Conservation (phyloP, 2,329 filamentous ascomycete species). For the Cladosporium colombiae region DNA sequence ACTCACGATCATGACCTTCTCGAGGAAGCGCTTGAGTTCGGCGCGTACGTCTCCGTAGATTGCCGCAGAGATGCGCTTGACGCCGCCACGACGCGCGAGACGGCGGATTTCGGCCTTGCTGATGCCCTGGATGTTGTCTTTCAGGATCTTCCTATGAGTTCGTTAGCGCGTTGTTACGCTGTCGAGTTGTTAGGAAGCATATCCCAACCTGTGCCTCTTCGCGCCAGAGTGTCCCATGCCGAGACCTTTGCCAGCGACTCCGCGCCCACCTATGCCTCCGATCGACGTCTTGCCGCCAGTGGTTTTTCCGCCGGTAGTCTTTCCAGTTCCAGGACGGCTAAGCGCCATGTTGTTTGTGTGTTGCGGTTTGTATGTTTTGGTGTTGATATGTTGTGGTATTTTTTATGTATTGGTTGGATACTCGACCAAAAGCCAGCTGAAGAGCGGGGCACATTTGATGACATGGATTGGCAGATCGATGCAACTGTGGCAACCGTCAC, state of each 20-base stretch:
- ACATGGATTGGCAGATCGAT: neutral
- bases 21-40: slow-evolving; percentile 56
- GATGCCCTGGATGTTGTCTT: slow-evolving; percentile 98
- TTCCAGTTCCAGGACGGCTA: neutral
- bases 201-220: slow-evolving; percentile 8
- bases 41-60: slow-evolving; percentile 66
- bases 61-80: slow-evolving; percentile 67
- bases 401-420: neutral
- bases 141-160: slow-evolving; percentile 88
- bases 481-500: neutral
- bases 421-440: neutral
- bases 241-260: neutral
- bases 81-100: slow-evolving; percentile 72
- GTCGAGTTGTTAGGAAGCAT: neutral
- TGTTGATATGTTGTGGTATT: neutral
- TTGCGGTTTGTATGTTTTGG: neutral
- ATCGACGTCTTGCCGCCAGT: neutral
- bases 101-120: slow-evolving; percentile 71
- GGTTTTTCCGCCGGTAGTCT: neutral
- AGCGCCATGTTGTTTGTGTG: neutral
- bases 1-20: slow-evolving; percentile 47
- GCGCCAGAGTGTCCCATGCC: too few relatives aligned
- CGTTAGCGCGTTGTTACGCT: slow-evolving; percentile 31
- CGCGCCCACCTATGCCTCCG: neutral
- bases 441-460: neutral